These are phyloP conservation scores for Curvularia hawaiiensis DNA, from an alignment of 2,329 filamentous ascomycete species.

Conservation along the genomic window DNA sequence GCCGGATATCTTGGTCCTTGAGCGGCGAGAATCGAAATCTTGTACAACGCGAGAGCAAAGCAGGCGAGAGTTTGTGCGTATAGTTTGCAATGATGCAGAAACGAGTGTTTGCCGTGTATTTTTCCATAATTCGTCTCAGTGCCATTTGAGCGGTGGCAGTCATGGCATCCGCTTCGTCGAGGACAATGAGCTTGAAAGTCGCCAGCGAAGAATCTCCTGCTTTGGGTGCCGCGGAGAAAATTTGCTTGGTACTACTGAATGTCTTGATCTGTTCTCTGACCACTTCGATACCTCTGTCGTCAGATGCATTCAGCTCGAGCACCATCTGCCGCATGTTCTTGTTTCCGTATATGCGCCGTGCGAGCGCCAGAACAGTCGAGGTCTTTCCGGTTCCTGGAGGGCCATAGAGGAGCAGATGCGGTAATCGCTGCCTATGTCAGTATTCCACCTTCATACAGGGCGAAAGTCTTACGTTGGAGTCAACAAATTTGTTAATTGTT, in stretches of 20 bases:
- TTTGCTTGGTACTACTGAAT: slow-evolving; percentile 97
- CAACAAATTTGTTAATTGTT: slow-evolving; percentile 97
- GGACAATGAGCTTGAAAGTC: slow-evolving; percentile 91
- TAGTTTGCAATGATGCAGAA: slow-evolving; percentile 99
- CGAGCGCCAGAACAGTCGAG: slow-evolving; percentile 91
- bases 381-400: slow-evolving; percentile 98
- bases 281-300: slow-evolving; percentile 97
- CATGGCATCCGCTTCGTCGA: slow-evolving; percentile 99
- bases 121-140: slow-evolving; percentile 95
- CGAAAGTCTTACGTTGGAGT: slow-evolving; percentile 69
- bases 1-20: slow-evolving; percentile 84
- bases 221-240: slow-evolving; percentile 72
- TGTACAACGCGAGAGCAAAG: slow-evolving; percentile 89
- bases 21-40: slow-evolving; percentile 93
- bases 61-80: slow-evolving; percentile 94
- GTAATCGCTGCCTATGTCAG: slow-evolving; percentile 65
- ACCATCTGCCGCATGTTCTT: slow-evolving; percentile 99
- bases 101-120: slow-evolving; percentile 95
- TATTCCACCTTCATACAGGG: neutral
- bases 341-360: slow-evolving; percentile 86
- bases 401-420: slow-evolving; percentile 94
- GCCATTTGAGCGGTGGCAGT: slow-evolving; percentile 99
- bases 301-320: slow-evolving; percentile 94
- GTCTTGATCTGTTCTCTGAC: slow-evolving; percentile 98
- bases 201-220: slow-evolving; percentile 62